Evolutionary conservation across 129 eudicot species (phyloP), one percentile per base, ranked within the genome.

Genomic region (Flaveria sonorensis): DNA sequence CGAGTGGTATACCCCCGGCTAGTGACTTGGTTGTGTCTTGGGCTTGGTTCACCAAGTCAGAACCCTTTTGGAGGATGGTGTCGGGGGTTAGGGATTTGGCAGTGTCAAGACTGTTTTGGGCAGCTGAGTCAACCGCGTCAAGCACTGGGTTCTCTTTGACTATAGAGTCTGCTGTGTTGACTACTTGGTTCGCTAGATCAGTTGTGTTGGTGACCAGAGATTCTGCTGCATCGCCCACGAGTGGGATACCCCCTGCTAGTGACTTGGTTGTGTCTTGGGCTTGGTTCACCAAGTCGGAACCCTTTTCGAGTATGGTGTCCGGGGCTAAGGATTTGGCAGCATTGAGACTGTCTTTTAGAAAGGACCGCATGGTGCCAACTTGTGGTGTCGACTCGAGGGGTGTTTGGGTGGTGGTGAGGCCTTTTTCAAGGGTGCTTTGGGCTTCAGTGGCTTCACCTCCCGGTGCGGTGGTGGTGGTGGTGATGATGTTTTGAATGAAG

Each of bases 61-160:
- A 1, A 3, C 70, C 70, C 42, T 61, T 61, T 74, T 74, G 79
- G 59, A 74, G 18, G 18, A 74, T 19, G 51, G 72, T 6, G 69
- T 73, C 57, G 1, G 61, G 67, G 68, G 32, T 28, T 39, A 13
- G 7, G 21, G 72, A 75, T 32, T 23, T 77, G 8, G 53, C 66
- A 56, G 81, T 23, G 43, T 20, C 20, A 16, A 56, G 3, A 61
- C 67, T 61, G n/a, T 72, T 75, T 51, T 71, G 48, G 18, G 81
- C 86, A 11, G 67, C 47, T 1, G 77, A 16, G 36, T 76, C 82
- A 26, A 88, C 83, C 60, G 82, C 83, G 40, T 42, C 40, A 5
- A 83, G 32, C 42, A 83, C 3, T 14, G 79, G 70, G 59, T 55
- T 73, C 10, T 66, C 60, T 7, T 42, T 79, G 18, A 52, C 56